phyloP scores from a whole-genome alignment of 1,139 yeast genomes.

The Suhomyces choctaworum region DNA sequence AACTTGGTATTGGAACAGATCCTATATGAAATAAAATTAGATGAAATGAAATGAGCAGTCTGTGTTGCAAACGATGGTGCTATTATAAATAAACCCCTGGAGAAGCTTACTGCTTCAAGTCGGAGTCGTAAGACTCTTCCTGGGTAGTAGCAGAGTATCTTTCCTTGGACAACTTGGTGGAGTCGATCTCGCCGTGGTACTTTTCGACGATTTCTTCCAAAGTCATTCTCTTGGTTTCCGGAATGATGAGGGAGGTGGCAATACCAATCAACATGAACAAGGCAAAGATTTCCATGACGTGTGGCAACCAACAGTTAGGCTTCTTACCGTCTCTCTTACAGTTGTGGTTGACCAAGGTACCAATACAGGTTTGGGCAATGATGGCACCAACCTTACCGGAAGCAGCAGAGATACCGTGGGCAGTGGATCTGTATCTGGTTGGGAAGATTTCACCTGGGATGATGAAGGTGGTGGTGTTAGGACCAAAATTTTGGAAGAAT shows the following conservation, averaged over 20 bases:
- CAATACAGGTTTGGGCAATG: conserved; percentile 87
- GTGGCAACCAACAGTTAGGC: conserved; percentile 77
- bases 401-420: conserved; percentile 97
- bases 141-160: conserved; percentile 19
- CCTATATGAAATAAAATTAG: conserved; percentile 4
- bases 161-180: conserved; percentile 28
- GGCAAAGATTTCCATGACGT: conserved; percentile 91
- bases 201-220: conserved; percentile 77
- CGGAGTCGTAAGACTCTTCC: conserved; percentile 21
- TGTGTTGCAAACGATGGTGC: too few species aligned
- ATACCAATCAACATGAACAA: conserved; percentile 84
- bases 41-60: conserved; percentile 5
- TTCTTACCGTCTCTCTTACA: conserved; percentile 53
- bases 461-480: conserved; percentile 93
- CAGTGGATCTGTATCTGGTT: conserved; percentile 95
- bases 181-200: conserved; percentile 73
- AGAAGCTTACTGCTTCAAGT: conserved; percentile 16
- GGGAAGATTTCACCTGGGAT: conserved; percentile 98
- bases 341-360: conserved; percentile 77
- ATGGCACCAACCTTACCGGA: conserved; percentile 96
- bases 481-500: conserved; percentile 89
- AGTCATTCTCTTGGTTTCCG: conserved; percentile 89
- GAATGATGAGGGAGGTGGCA: conserved; percentile 62
- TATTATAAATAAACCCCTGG: neutral
- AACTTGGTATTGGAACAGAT: too few species aligned